Evolutionary conservation across 129 eudicot species (phyloP).

Genomic region (sunflower (Helianthus annuus)): DNA sequence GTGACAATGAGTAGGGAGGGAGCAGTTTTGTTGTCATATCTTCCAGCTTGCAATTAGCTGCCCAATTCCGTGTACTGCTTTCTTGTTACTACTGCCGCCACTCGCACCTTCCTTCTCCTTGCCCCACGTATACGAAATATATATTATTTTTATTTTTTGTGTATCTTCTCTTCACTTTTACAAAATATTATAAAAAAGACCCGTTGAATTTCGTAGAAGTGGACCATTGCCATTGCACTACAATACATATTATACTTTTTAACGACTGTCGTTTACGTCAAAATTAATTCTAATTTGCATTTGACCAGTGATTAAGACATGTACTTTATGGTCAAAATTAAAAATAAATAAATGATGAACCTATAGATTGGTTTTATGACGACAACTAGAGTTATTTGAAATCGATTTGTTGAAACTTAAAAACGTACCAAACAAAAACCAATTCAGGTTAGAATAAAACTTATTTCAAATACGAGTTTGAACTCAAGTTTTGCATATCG

Average conservation of each 20-base stretch:
- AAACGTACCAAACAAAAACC: too few species aligned
- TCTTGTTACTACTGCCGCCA: slow-evolving; percentile 18
- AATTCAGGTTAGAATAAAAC: too few species aligned
- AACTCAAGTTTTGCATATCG: too few species aligned
- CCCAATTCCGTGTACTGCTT: slow-evolving; percentile 25
- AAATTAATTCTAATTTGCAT: not conserved
- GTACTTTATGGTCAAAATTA: not conserved
- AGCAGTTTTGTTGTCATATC: slow-evolving; percentile 6
- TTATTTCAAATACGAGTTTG: too few species aligned
- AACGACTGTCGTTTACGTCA: not conserved
- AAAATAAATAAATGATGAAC: not conserved
- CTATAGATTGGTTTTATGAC: too few species aligned
- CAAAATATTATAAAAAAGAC: not conserved
- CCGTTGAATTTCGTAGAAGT: not conserved
- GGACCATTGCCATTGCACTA: not conserved
- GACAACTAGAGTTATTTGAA: too few species aligned
- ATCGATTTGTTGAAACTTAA: too few species aligned
- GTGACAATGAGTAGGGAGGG: not conserved
- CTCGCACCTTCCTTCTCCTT: slow-evolving; percentile 28
- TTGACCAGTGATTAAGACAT: not conserved
- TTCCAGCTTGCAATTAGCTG: slow-evolving; percentile 42
- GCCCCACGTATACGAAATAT: not conserved
- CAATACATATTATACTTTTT: not conserved
- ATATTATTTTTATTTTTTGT: too few species aligned
- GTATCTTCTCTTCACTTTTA: not conserved